Base-by-base conservation (phyloP, 257 asterid species). In the Nicotiana noctiflora region DNA sequence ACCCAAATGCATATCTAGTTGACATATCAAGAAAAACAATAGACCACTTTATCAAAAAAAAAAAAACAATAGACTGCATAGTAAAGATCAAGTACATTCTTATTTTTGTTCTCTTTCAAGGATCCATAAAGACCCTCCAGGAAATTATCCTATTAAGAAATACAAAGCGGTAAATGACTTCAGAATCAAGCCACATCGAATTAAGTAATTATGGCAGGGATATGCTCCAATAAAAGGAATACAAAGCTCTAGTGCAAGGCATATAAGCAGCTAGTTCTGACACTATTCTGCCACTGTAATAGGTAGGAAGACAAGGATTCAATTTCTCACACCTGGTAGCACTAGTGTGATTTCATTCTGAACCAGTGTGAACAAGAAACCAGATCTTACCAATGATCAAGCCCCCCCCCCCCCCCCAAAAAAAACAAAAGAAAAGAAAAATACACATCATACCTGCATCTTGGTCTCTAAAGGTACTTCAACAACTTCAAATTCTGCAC, bases 401-500 rank as follows among this genome's bases (percentile, higher is more conserved):
- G n/a, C n/a, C n/a, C n/a, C n/a, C n/a, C n/a, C n/a, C n/a, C n/a
- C n/a, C n/a, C n/a, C n/a, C n/a, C n/a, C n/a, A n/a, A 80, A 75
- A n/a, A 57, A 80, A 75, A n/a, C 17, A 49, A 49, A 49, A 49
- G 80, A 57, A 60, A 77, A 62, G 51, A 66, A 56, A 44, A 65
- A 13, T 6, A 6, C 4, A 75, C 70, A 79, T 18, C 63, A 53
- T 92, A 95, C 98, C 98, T 63, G 88, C 99, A 96, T 96, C 82
- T 85, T 85, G 59, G 86, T 86, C 84, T 94, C 99, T 81, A 96
- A 80, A 11, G 95, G 97, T 75, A 90, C 97, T 85, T 96, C 98
- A 88, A 96, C 98, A 79, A 89, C 97, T 90, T 96, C 99, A 89
- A 96, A 94, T 82, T 96, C 99, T 17, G 85, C 97, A 75, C 97